Conservation (phyloP, 1,139 yeast genomes). For the Geotrichum aggregatum region DNA sequence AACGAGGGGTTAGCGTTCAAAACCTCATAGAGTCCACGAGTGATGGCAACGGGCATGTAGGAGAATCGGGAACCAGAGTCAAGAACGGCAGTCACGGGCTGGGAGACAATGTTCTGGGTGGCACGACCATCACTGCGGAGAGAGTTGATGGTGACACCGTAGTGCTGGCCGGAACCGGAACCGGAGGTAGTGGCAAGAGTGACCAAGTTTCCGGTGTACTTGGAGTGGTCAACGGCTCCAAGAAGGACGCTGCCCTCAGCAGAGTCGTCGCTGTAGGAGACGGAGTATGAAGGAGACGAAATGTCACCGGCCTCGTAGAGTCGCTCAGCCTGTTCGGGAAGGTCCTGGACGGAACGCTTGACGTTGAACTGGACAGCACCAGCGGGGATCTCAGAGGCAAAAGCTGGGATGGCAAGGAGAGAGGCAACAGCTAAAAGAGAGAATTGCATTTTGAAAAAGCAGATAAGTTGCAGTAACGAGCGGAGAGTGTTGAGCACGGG, state of each 20-base stretch:
- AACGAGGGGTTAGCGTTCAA: constrained; percentile 40
- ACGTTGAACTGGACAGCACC: constrained; percentile 9
- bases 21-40: constrained; percentile 35
- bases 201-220: constrained; percentile 42
- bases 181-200: constrained; percentile 30
- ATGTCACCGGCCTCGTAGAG: constrained; percentile 43
- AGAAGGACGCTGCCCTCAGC: constrained; percentile 43
- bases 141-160: constrained; percentile 47
- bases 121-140: constrained; percentile 41
- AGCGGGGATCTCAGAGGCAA: constrained; percentile 4
- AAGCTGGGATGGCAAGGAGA: constrained; percentile 10
- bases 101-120: constrained; percentile 33
- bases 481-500: neutral
- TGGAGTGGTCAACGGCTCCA: constrained; percentile 52
- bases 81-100: constrained; percentile 46
- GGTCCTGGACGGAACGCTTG: constrained; percentile 1
- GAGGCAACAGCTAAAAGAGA: constrained; percentile 11
- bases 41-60: constrained; percentile 47
- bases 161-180: constrained; percentile 40
- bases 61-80: constrained; percentile 70
- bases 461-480: neutral
- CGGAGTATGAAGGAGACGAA: constrained; percentile 43
- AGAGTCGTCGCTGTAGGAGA: constrained; percentile 31
- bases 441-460: constrained; percentile 9
- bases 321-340: constrained; percentile 28